phyloP scores from a whole-genome alignment of 768 basidiomycete species.

The Sporobolomyces phaffii region DNA sequence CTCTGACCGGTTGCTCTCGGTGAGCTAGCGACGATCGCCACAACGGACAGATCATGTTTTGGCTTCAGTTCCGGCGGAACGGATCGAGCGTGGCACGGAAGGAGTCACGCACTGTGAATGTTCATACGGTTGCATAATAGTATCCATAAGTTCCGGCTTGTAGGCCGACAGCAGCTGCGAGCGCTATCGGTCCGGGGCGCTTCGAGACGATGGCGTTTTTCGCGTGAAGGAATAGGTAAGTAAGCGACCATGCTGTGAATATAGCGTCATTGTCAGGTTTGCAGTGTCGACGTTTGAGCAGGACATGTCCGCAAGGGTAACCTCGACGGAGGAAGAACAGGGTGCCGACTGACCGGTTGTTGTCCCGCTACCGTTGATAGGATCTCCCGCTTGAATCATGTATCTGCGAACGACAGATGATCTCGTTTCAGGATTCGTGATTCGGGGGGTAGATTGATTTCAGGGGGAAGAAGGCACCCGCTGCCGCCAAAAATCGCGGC shows the following conservation, averaged over 20 bases:
- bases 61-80: no score
- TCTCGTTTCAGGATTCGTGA: no score
- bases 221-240: constrained; percentile 37
- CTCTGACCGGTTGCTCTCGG: background rate
- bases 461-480: constrained; percentile 14
- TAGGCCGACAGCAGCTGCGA: constrained; percentile 1
- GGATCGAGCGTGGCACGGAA: no score
- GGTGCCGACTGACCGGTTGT: constrained; percentile 21
- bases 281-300: no score
- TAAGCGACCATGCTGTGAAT: constrained; percentile 31
- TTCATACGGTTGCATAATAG: constrained; percentile 16
- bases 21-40: no score
- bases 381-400: constrained; percentile 33
- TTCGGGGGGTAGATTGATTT: no score
- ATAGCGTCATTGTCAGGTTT: background rate
- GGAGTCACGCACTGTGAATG: no score
- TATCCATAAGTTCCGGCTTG: constrained; percentile 15
- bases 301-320: background rate
- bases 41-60: no score
- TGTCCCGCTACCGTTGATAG: constrained; percentile 33
- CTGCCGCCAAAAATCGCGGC: constrained; percentile 52
- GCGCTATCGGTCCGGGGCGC: constrained; percentile 18
- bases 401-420: constrained; percentile 1
- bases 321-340: background rate
- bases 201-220: constrained; percentile 21